These are phyloP conservation scores for Chrysanthemum seticuspe DNA, from an alignment of 129 eudicot species.

Conservation along the genomic window DNA sequence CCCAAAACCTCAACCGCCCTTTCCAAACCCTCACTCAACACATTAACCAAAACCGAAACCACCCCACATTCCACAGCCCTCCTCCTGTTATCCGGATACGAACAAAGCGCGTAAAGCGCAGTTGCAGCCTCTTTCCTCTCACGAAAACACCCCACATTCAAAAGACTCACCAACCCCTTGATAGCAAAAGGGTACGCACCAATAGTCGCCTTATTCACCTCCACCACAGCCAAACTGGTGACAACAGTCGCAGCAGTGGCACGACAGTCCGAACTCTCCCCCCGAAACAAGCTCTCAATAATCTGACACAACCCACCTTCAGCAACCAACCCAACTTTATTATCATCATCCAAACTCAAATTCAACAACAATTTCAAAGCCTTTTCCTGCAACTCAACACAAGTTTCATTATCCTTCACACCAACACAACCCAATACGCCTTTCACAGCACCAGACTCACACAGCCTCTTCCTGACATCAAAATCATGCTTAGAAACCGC, in stretches of 20 bases:
- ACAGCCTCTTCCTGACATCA: conserved; percentile 48
- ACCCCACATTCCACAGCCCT: conserved; percentile 74
- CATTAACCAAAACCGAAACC: conserved; percentile 46
- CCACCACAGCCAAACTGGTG: conserved; percentile 91
- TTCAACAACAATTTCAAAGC: conserved; percentile 68
- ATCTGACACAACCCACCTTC: conserved; percentile 74
- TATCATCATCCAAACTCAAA: conserved; percentile 87
- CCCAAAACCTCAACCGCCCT: conserved; percentile 92
- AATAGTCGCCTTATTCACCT: conserved; percentile 89
- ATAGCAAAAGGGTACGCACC: conserved; percentile 84
- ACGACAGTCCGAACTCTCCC: conserved; percentile 45
- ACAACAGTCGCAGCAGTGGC: conserved; percentile 91
- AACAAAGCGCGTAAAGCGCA: conserved; percentile 70
- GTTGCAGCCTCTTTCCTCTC: conserved; percentile 93
- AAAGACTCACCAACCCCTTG: conserved; percentile 48
- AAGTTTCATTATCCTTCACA: conserved; percentile 20
- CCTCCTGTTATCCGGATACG: conserved; percentile 76
- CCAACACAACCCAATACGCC: conserved; percentile 62
- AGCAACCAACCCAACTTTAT: conserved; percentile 92
- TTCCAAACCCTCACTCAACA: conserved; percentile 63
- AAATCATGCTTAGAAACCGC: conserved; percentile 52
- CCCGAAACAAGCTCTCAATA: conserved; percentile 46
- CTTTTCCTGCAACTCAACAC: conserved; percentile 40
- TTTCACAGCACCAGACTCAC: conserved; percentile 82
- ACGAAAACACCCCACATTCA: conserved; percentile 49